Conservation (phyloP, 2,329 filamentous ascomycete genomes). For the Botryosphaeria dothidea region DNA sequence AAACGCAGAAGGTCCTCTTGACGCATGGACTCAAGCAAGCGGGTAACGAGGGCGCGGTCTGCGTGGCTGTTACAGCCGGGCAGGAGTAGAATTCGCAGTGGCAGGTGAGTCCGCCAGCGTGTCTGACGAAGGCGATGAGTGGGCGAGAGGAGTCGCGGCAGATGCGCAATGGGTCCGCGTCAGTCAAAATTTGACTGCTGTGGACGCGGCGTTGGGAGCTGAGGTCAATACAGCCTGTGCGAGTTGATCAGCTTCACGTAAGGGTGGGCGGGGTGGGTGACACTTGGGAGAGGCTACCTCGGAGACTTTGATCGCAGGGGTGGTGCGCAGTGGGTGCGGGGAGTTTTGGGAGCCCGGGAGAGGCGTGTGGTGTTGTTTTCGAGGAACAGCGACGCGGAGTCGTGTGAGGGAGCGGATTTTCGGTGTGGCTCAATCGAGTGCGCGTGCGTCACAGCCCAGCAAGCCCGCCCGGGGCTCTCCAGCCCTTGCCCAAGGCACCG, state of each 20-base stretch:
- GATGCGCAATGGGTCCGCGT: constrained; percentile 13
- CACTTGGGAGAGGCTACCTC: constrained; percentile 5
- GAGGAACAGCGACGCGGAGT: background rate
- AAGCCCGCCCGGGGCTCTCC: background rate
- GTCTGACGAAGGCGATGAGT: constrained; percentile 23
- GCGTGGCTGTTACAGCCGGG: constrained; percentile 40
- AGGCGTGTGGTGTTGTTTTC: background rate
- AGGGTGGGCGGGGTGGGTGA: background rate
- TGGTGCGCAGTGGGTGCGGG: background rate
- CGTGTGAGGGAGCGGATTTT: constrained; percentile 18
- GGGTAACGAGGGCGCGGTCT: constrained; percentile 26
- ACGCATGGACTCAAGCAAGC: constrained; percentile 71
- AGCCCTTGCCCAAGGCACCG: background rate
- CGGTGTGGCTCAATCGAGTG: background rate
- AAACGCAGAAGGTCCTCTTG: constrained; percentile 87
- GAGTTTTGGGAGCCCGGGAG: background rate
- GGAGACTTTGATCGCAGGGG: background rate
- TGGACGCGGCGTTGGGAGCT: constrained; percentile 11
- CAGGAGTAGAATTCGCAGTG: constrained; percentile 26
- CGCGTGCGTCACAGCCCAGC: constrained; percentile 7
- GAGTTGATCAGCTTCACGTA: constrained; percentile 2
- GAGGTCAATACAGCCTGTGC: constrained; percentile 4
- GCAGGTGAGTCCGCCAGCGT: constrained; percentile 35
- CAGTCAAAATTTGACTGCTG: constrained; percentile 17
- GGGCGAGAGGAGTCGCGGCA: background rate